Base-by-base conservation (phyloP, 768 basidiomycete species). In the Kwoniella mangroviensis region DNA sequence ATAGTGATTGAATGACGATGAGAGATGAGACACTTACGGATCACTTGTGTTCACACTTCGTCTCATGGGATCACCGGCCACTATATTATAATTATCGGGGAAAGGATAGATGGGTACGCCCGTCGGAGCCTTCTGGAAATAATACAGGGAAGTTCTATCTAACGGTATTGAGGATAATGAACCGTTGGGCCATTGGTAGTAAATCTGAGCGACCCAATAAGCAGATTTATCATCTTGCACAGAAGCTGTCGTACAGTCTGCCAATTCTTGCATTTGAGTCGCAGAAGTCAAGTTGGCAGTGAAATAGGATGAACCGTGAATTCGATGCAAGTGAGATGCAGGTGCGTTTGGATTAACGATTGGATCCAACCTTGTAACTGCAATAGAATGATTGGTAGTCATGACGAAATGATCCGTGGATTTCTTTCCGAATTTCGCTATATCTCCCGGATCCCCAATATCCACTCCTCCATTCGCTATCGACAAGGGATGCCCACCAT, bases 331-430 rank as follows among this genome's bases (percentile, higher is more conserved):
- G 53, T 75, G 73, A 28, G 67, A 61, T 17, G 63, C 57, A 3
- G 65, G 56, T 12, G 69, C 55, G 28, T 69, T 69, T 15, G 73
- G 73, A 40, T 71, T 69, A 43, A 75, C 68, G 40, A 75, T 75
- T 6, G 73, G 73, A 63, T 75, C 73, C 3, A 75, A 54, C 7
- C 73, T 65, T n/a, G 73, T 74, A n/a, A 75, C 67, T 15, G 63
- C 67, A 26, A 69, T 72, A 3, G 70, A 69, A 17, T 70, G 67
- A 40, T 72, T 67, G 55, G 70, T 63, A 15, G 60, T 68, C 70
- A 75, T 65, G 43, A 72, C 70, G 53, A 74, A 75, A 56, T 75
- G 73, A 43, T 75, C 70, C 40, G 73, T 72, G 13, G 73, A 75
- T 41, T 68, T 56, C 26, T 69, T 65, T 11, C 73, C 73, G 21